Conservation (phyloP, 1,284 basidiomycete species). For the Cryptococcus maquisensis region DNA sequence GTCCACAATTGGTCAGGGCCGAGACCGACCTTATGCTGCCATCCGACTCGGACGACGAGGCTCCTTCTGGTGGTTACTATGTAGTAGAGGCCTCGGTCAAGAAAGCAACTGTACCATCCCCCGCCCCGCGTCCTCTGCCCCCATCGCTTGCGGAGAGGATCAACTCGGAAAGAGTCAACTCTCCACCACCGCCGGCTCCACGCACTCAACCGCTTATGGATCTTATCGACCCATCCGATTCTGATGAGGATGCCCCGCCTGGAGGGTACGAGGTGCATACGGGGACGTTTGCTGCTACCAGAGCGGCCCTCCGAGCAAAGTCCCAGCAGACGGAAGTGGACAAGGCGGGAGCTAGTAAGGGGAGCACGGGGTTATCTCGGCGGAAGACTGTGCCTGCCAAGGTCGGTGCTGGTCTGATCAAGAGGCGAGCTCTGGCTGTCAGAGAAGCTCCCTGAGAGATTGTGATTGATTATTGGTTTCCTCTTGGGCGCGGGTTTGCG, state of each 20-base stretch:
- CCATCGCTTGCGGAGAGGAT: slow-evolving; percentile 1
- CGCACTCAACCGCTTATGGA: slow-evolving; percentile 13
- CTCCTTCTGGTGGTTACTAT: slow-evolving; percentile 44
- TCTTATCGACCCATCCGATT: slow-evolving; percentile 43
- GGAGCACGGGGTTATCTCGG: neutral
- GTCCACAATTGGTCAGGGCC: slow-evolving; percentile 27
- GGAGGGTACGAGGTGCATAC: slow-evolving; percentile 37
- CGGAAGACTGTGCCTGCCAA: slow-evolving; percentile 11
- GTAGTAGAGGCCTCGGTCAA: slow-evolving; percentile 30
- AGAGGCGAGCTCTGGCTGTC: neutral
- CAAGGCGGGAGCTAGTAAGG: neutral
- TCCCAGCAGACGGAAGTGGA: neutral
- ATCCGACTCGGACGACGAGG: slow-evolving; percentile 49
- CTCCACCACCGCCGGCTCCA: slow-evolving; percentile 1
- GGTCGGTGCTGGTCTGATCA: neutral
- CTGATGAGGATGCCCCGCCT: slow-evolving; percentile 46
- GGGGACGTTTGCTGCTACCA: slow-evolving; percentile 10
- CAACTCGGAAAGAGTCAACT: neutral
- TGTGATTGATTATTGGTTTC: too few species aligned
- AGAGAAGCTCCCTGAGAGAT: slow-evolving; percentile 11
- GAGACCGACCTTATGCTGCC: slow-evolving; percentile 45
- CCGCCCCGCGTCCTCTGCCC: slow-evolving; percentile 2
- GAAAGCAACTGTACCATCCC: slow-evolving; percentile 1
- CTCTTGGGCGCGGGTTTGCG: neutral
- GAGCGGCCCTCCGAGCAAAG: slow-evolving; percentile 7